phyloP scores from a whole-genome alignment of 176 grass and related monocot genomes.

The Echinochloa phyllopogon region DNA sequence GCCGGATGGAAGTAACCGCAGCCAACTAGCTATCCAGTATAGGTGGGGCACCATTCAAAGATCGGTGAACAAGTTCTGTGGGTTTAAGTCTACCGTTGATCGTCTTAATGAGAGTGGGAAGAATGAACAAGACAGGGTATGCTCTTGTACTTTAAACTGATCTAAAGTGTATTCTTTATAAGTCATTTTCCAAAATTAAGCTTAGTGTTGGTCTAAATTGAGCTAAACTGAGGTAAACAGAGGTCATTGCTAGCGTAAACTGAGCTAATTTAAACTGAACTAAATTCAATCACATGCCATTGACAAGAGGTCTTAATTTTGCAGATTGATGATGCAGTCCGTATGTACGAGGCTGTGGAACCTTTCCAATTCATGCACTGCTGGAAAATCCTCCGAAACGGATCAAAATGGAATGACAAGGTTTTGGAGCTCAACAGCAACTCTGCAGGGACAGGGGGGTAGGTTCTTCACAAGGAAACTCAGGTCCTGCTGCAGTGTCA shows the following conservation, averaged over 20 bases:
- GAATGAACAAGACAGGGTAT: constrained; percentile 13
- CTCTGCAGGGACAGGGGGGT: neutral
- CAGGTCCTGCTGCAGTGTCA: no score
- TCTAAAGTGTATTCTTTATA: neutral
- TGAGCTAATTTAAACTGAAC: no score
- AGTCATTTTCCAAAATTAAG: neutral
- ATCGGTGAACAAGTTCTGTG: no score
- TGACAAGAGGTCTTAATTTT: neutral
- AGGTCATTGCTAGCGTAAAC: no score
- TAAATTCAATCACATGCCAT: neutral
- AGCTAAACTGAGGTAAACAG: no score
- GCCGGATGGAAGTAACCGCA: no score
- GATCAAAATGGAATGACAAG: constrained; percentile 9
- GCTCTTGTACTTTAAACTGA: neutral
- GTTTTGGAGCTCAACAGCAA: neutral
- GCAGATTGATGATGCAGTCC: neutral
- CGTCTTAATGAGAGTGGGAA: neutral
- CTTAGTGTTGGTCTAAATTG: neutral
- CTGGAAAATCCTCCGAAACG: neutral
- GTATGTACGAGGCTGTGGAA: neutral
- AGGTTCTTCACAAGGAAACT: neutral
- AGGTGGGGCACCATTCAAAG: no score
- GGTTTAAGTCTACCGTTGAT: neutral
- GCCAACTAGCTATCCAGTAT: no score
- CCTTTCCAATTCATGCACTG: neutral